Base-by-base conservation (phyloP, 306 rosid genomes). In the Datisca glomerata region DNA sequence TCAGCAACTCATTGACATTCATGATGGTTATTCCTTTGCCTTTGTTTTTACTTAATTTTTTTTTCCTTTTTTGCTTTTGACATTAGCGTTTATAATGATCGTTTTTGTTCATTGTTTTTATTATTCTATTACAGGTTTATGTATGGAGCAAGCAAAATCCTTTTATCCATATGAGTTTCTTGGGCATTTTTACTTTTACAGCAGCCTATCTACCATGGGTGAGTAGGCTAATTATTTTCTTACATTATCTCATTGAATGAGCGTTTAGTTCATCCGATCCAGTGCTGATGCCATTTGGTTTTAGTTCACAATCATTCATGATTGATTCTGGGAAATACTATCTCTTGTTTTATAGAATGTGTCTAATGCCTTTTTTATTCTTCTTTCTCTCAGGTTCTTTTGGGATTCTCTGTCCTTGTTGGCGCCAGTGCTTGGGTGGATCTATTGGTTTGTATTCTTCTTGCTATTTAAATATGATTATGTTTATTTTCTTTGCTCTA, bases 71-170 rank as follows among this genome's bases (percentile, higher is more conserved):
- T n/a, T n/a, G n/a, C n/a, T n/a, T n/a, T n/a, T n/a, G n/a, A n/a
- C n/a, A n/a, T n/a, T n/a, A n/a, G n/a, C n/a, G n/a, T n/a, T n/a
- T n/a, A n/a, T n/a, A n/a, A n/a, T n/a, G n/a, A n/a, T n/a, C n/a
- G n/a, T n/a, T n/a, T n/a, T n/a, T n/a, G n/a, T 17, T 24, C 49
- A 48, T 22, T 17, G 22, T 46, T 53, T 33, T 16, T 66, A 39
- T 18, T 22, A 24, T 49, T 8, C 53, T 47, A 60, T 55, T 51
- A 31, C 77, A 89, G 93, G 98, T 89, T 52, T 89, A 89, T 36
- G 95, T 89, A 27, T 83, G 95, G 98, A 89, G 98, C 79, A 89
- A 80, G 66, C 98, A 89, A 64, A 84, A 89, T 54, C 98, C 98
- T 29, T 89, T 74, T 55, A 89, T 89, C 44, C 95, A 84, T 22